Evolutionary conservation across 495 filamentous ascomycete genomes (phyloP), one percentile per base, ranked within the genome.

Genomic region (Neurospora sp.): DNA sequence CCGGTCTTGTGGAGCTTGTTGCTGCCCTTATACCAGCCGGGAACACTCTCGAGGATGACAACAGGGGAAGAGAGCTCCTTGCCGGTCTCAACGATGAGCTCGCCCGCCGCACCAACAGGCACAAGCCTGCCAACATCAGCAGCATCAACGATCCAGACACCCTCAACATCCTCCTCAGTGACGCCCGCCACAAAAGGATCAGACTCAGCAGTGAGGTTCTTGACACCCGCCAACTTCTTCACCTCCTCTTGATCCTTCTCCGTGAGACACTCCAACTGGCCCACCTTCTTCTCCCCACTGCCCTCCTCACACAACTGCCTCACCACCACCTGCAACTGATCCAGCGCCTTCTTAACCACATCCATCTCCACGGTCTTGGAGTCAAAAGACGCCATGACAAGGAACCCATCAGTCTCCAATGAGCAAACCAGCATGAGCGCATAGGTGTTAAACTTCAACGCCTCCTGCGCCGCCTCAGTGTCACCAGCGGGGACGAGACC

Each of bases 371-470:
- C 80, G 4, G 80, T 80, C 62, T 81, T 81, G 72, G 84, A 87
- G 71, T 92, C 90, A 73, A 91, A 92, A 76, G 87, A 91, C 1
- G 90, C 89, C 76, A 86, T 88, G 40, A 91, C 80, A 20, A 87
- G 74, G 77, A 91, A 88, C 1, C 89, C 88, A 27, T 83, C 81
- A 23, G 86, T 83, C 71, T 84, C 82, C 8, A 92, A 82, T 11
- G 86, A 86, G 78, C 88, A 91, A 11, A 86, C 88, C 46, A 91
- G 78, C 87, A 91, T 92, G 14, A 92, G 80, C 4, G 87, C 86
- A 76, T 92, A 91, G 0, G 89, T 87, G 73, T 91, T 91, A 79
- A 92, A 92, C 73, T 91, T 87, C 31, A 91, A 83, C 0, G 89
- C 89, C 76, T 91, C 90, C 23, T 85, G 84, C 1, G 87, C 90